Percentiles rank a stretch among this genome's conserved stretches.
Evolutionary conservation across 768 basidiomycete genomes (phyloP).

Genomic region (Tulasnella sp.): DNA sequence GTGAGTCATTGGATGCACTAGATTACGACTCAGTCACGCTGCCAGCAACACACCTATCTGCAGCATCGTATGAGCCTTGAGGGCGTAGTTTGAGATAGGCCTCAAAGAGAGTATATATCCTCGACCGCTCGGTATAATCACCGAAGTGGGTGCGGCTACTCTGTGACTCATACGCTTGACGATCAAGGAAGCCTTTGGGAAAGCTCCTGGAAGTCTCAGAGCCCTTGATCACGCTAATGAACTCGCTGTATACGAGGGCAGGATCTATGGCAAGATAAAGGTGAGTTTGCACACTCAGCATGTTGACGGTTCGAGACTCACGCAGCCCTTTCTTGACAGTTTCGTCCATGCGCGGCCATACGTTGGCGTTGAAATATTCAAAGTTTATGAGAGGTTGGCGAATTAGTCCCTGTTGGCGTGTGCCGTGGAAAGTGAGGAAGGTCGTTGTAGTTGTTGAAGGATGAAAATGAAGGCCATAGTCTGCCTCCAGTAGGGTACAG

Average conservation of each 20-base stretch:
- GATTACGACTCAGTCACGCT: too few species aligned
- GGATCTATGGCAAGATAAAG: slow-evolving; percentile 9
- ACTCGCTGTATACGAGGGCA: slow-evolving; percentile 26
- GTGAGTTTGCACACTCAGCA: not conserved
- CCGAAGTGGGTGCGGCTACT: slow-evolving; percentile 53
- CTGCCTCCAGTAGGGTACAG: slow-evolving; percentile 18
- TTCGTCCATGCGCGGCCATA: slow-evolving; percentile 27
- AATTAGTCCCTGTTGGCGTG: not conserved
- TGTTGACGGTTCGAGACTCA: not conserved
- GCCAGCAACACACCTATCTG: slow-evolving; percentile 50
- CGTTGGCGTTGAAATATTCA: not conserved
- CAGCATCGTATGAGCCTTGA: slow-evolving; percentile 50
- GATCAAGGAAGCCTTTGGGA: slow-evolving; percentile 44
- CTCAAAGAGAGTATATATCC: slow-evolving; percentile 54
- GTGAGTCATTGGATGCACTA: too few species aligned
- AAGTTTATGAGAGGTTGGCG: slow-evolving; percentile 4
- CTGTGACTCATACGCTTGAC: slow-evolving; percentile 46
- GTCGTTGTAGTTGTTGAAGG: not conserved
- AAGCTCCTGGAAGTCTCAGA: slow-evolving; percentile 48
- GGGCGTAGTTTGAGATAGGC: slow-evolving; percentile 47
- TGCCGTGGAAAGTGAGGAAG: not conserved
- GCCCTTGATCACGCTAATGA: slow-evolving; percentile 44
- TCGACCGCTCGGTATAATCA: slow-evolving; percentile 50
- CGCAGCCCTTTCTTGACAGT: not conserved
- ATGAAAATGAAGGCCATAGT: slow-evolving; percentile 11